Conservation (phyloP, 2,329 filamentous ascomycete species). For the Aspergillus fumigatiaffinis region DNA sequence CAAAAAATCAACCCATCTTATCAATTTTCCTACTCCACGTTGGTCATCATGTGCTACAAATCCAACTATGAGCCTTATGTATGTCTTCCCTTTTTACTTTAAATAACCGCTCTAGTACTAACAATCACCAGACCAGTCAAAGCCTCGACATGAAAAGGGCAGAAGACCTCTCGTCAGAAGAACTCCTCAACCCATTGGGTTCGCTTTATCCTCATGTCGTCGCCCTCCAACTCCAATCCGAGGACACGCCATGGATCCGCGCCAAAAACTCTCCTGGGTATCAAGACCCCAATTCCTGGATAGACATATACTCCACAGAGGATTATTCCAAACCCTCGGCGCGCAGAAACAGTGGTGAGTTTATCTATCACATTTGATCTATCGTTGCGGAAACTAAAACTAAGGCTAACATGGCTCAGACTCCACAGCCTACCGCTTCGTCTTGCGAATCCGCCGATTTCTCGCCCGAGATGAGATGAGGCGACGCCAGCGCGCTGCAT, state of each 20-base stretch:
- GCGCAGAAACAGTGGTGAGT: constrained; percentile 27
- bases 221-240: constrained; percentile 32
- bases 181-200: constrained; percentile 30
- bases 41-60: constrained; percentile 33
- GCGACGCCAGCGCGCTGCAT: constrained; percentile 14
- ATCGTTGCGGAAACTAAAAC: constrained; percentile 15
- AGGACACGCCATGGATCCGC: constrained; percentile 22
- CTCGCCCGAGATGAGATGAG: constrained; percentile 31
- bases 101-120: not conserved
- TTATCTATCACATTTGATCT: constrained; percentile 10
- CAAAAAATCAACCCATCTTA: not conserved
- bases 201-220: constrained; percentile 36
- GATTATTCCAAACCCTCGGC: constrained; percentile 12
- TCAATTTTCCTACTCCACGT: not conserved
- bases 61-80: constrained; percentile 40
- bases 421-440: constrained; percentile 24
- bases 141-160: constrained; percentile 22
- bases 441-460: constrained; percentile 30
- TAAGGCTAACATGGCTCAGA: constrained; percentile 13
- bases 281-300: constrained; percentile 28
- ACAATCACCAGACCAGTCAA: constrained; percentile 18
- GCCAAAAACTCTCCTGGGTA: constrained; percentile 28
- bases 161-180: constrained; percentile 24
- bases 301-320: constrained; percentile 28
- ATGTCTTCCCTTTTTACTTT: constrained; percentile 12